These are phyloP conservation scores for Fusarium bulbicola DNA, from an alignment of 2,329 filamentous ascomycete species.

Conservation along the genomic window DNA sequence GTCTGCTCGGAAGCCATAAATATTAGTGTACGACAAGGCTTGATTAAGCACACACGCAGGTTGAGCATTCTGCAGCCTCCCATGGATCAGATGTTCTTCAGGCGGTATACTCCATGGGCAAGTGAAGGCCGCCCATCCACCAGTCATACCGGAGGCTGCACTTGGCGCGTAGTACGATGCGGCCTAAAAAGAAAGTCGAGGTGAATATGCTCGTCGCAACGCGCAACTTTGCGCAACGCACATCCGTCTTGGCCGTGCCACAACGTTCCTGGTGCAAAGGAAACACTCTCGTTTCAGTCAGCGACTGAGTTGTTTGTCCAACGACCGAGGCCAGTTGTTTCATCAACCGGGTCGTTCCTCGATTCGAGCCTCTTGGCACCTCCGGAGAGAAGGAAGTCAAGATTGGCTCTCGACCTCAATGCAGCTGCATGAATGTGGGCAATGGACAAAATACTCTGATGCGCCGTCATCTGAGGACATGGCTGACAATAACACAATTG, in stretches of 20 bases:
- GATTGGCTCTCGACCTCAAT: slow-evolving; percentile 6
- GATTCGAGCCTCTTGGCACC: slow-evolving; percentile 35
- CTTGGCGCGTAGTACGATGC: slow-evolving; percentile 6
- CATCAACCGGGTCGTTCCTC: slow-evolving; percentile 28
- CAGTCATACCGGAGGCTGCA: slow-evolving; percentile 14
- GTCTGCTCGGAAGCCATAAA: neutral
- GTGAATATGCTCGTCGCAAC: neutral
- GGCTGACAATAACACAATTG: neutral
- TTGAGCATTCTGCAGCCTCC: neutral
- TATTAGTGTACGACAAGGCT: neutral
- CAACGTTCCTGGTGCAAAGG: neutral
- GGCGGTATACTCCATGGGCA: slow-evolving; percentile 10
- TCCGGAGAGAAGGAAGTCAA: slow-evolving; percentile 31
- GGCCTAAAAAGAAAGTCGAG: neutral
- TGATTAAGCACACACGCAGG: neutral
- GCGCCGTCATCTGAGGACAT: neutral
- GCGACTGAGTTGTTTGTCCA: slow-evolving; percentile 10
- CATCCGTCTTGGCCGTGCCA: neutral
- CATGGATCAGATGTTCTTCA: neutral
- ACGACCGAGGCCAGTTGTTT: slow-evolving; percentile 29
- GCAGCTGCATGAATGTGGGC: neutral
- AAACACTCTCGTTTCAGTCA: slow-evolving; percentile 9
- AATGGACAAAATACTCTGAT: neutral
- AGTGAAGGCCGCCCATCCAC: slow-evolving; percentile 3
- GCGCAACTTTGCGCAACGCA: slow-evolving; percentile 10